Evolutionary conservation across 1,284 basidiomycete species (phyloP).

Genomic region (Puccinia triticina): DNA sequence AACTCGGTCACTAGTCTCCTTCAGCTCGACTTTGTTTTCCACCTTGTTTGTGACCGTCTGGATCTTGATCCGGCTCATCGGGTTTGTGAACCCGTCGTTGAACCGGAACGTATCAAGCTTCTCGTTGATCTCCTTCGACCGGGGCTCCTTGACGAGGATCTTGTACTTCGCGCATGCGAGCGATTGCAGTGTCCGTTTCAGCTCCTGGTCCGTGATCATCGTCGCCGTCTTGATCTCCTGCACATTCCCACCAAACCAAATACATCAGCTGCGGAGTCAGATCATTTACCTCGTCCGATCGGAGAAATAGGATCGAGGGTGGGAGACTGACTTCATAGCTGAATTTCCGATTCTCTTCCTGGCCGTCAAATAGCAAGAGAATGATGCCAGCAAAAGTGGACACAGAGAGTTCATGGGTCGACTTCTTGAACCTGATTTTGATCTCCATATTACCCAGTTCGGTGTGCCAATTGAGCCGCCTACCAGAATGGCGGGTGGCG

Average conservation of each 20-base stretch:
- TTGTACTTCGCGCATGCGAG: slow-evolving; percentile 97
- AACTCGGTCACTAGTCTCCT: slow-evolving; percentile 85
- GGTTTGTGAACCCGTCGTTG: slow-evolving; percentile 77
- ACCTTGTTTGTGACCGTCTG: slow-evolving; percentile 82
- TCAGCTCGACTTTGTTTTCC: slow-evolving; percentile 82
- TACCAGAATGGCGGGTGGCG: slow-evolving; percentile 81
- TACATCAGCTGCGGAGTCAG: not conserved
- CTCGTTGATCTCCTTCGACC: slow-evolving; percentile 74
- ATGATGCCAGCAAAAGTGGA: slow-evolving; percentile 88
- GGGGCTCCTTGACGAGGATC: slow-evolving; percentile 86
- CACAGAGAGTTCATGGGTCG: slow-evolving; percentile 87
- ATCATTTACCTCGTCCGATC: not conserved
- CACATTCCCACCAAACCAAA: not conserved
- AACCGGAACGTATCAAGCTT: slow-evolving; percentile 82
- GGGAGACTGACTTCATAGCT: slow-evolving; percentile 68
- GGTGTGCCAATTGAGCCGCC: slow-evolving; percentile 90
- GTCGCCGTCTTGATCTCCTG: slow-evolving; percentile 68
- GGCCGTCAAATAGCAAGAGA: slow-evolving; percentile 80
- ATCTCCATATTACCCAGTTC: slow-evolving; percentile 91
- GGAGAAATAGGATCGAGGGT: not conserved
- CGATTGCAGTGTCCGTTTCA: slow-evolving; percentile 89
- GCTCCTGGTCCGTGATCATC: slow-evolving; percentile 73
- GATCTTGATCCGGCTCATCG: slow-evolving; percentile 90
- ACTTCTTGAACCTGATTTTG: slow-evolving; percentile 75
- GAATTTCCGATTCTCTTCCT: slow-evolving; percentile 71